Base-by-base conservation (phyloP, 257 asterid genomes). In the Rauvolfia tetraphylla region DNA sequence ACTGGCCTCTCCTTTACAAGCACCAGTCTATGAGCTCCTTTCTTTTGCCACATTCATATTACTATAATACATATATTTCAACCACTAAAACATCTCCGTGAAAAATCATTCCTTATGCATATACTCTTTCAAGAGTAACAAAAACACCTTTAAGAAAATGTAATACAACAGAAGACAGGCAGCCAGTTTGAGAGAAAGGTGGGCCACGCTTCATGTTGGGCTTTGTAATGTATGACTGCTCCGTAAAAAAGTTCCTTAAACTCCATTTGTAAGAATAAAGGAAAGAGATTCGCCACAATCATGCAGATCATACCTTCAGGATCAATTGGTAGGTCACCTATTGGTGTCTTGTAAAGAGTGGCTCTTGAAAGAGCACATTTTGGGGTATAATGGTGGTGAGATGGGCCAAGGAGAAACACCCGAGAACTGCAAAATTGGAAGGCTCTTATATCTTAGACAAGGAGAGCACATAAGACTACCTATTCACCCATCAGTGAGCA, bases 331-430 rank as follows among this genome's bases (percentile, higher is more conserved):
- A 95, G 85, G 86, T 95, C 97, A 23, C 99, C 99, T 68, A 95
- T 85, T 51, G 99, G 99, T 33, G 98, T 90, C 92, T 83, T 91
- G 91, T 92, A 95, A 71, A 88, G 77, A 0, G 92, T 86, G 79
- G 98, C 96, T 78, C 84, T 87, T 42, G 99, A 93, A 83, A 95
- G 97, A 20, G 96, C 96, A 84, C 99, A 95, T 81, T 85, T 92
- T 74, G 90, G 86, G 76, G 99, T 91, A 86, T 95, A 90, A 83
- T 93, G 73, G 84, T 95, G 99, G 84, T 95, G 99, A 84, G 99
- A 95, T 57, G 99, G 98, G 36, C 99, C 99, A 49, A 95, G 97
- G 76, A 95, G 93, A 86, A 95, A 95, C 79, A 95, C 93, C 82
- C 98, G 90, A 74, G 96, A 81, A 80, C 99, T 92, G 93, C 84